A percentile compares a stretch with the other conserved stretches of the same genome.
These are phyloP conservation scores for Russula compacta DNA, from an alignment of 768 basidiomycete genomes.

Conservation along the genomic window DNA sequence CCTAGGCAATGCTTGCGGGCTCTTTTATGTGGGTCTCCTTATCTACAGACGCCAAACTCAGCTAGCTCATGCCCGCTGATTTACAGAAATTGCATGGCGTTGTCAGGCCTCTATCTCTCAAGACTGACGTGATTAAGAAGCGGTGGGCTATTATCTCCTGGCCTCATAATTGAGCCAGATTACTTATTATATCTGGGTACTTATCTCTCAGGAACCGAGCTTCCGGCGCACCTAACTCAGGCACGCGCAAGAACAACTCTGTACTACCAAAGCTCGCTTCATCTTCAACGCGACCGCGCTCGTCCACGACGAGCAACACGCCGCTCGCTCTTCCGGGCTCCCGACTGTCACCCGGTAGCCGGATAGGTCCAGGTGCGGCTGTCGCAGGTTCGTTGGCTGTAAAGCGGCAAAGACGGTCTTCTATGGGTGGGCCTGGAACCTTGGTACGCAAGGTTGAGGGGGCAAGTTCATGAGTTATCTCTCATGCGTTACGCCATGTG, in stretches of 20 bases:
- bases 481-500: neutral
- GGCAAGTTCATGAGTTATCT: slow-evolving; percentile 1
- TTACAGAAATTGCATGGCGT: slow-evolving; percentile 90
- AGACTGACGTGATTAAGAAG: slow-evolving; percentile 98
- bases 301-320: slow-evolving; percentile 53
- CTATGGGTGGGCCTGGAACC: slow-evolving; percentile 24
- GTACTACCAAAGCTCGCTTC: slow-evolving; percentile 68
- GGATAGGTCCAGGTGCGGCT: slow-evolving; percentile 23
- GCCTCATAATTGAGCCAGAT: neutral
- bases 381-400: slow-evolving; percentile 34
- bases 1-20: slow-evolving; percentile 80
- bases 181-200: slow-evolving; percentile 5
- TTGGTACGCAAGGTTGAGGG: slow-evolving; percentile 14
- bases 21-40: slow-evolving; percentile 71
- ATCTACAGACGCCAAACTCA: slow-evolving; percentile 8
- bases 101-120: slow-evolving; percentile 85
- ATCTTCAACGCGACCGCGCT: slow-evolving; percentile 62
- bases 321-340: slow-evolving; percentile 39
- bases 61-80: slow-evolving; percentile 11
- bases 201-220: slow-evolving; percentile 58
- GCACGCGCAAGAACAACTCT: slow-evolving; percentile 51
- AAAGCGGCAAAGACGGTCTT: slow-evolving; percentile 79
- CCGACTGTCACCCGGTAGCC: slow-evolving; percentile 30
- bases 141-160: slow-evolving; percentile 37
- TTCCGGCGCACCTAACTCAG: slow-evolving; percentile 60